phyloP scores from a whole-genome alignment of 1,139 yeast genomes.

The Candida dubliniensis region DNA sequence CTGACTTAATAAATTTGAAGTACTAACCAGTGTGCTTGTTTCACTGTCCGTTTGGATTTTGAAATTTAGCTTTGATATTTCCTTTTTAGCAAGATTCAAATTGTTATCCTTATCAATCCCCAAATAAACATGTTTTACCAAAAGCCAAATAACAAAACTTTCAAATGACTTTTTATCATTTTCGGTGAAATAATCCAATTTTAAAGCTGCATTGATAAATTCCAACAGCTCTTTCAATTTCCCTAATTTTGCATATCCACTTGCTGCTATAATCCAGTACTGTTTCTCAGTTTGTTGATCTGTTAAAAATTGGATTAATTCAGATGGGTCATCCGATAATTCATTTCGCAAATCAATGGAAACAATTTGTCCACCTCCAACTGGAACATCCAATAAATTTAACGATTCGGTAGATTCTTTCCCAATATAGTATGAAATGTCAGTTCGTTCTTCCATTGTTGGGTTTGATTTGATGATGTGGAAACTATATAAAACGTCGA shows the following conservation, averaged over 20 bases:
- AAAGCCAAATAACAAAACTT: constrained; percentile 73
- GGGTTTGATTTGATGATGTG: constrained; percentile 1
- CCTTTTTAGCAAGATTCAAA: constrained; percentile 24
- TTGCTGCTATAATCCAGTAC: constrained; percentile 83
- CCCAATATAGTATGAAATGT: constrained; percentile 42
- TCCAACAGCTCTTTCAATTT: constrained; percentile 62
- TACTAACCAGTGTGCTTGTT: constrained; percentile 18
- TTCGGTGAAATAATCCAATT: constrained; percentile 35
- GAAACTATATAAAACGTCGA: background rate
- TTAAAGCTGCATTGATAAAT: constrained; percentile 63
- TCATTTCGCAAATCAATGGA: constrained; percentile 63
- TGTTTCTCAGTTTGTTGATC: constrained; percentile 75
- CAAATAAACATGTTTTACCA: constrained; percentile 38
- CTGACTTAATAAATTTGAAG: constrained; percentile 57
- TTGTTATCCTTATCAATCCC: constrained; percentile 29
- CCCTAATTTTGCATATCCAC: constrained; percentile 70
- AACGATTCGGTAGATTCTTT: constrained; percentile 31
- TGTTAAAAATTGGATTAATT: constrained; percentile 71
- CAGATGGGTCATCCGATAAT: constrained; percentile 85
- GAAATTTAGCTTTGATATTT: constrained; percentile 18
- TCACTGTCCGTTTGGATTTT: constrained; percentile 18
- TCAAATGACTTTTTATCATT: constrained; percentile 57
- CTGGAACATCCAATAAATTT: constrained; percentile 60
- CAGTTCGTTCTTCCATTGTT: constrained; percentile 34
- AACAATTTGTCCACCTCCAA: constrained; percentile 74